Evolutionary conservation across 176 grass and related monocot genomes (phyloP).

Genomic region (Calamus simplicifolius): DNA sequence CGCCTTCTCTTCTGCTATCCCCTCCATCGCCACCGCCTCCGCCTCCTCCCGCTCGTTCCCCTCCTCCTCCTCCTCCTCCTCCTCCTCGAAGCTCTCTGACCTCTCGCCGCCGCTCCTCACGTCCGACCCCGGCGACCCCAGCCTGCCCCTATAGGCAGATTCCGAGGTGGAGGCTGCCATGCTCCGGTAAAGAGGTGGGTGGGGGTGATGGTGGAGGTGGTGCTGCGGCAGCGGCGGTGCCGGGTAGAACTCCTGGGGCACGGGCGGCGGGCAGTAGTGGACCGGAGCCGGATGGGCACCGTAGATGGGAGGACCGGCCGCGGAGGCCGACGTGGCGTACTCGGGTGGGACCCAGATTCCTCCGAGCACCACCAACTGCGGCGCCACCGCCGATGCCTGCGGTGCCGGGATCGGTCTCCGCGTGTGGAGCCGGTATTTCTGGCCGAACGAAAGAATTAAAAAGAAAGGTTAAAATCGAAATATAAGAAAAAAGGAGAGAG

Average conservation of each 20-base stretch:
- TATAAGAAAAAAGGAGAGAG: too few relatives aligned
- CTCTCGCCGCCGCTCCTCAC: constrained; percentile 38
- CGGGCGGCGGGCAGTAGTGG: constrained; percentile 48
- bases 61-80: constrained; percentile 40
- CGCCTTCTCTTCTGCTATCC: background rate
- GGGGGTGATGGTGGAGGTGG: constrained; percentile 36
- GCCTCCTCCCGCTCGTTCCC: constrained; percentile 27
- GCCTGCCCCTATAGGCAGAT: constrained; percentile 26
- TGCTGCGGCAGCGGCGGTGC: constrained; percentile 25
- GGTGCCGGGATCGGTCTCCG: constrained; percentile 50
- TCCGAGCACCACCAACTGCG: constrained; percentile 76
- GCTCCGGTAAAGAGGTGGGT: background rate
- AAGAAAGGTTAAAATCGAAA: too few relatives aligned
- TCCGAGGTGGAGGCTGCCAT: constrained; percentile 6
- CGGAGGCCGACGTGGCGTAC: constrained; percentile 41
- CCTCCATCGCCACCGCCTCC: background rate
- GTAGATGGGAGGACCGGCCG: constrained; percentile 33
- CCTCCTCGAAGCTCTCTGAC: constrained; percentile 90
- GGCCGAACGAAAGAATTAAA: constrained; percentile 1
- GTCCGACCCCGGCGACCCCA: constrained; percentile 47
- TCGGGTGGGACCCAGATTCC: constrained; percentile 91
- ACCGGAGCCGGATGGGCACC: constrained; percentile 51
- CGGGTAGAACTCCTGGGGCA: constrained; percentile 66
- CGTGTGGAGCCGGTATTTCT: constrained; percentile 92
- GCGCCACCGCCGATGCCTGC: constrained; percentile 20